These are phyloP conservation scores for Boechera retrofracta DNA, from an alignment of 345 rosid genomes.

Conservation along the genomic window DNA sequence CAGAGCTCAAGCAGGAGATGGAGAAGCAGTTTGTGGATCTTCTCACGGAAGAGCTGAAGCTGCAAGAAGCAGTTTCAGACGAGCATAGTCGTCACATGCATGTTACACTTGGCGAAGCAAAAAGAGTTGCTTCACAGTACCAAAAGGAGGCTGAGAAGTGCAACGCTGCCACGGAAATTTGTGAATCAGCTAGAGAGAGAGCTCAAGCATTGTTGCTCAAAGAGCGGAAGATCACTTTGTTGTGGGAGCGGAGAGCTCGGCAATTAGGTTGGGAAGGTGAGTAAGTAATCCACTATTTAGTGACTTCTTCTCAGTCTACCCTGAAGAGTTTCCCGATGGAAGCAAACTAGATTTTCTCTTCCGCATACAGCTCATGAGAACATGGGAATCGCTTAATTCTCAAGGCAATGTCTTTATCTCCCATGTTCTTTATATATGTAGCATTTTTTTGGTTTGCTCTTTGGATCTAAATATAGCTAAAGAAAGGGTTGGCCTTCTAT, in stretches of 20 bases:
- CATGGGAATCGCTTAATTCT: constrained; percentile 41
- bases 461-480: constrained; percentile 28
- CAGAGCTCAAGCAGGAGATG: constrained; percentile 83
- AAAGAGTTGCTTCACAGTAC: constrained; percentile 85
- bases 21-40: constrained; percentile 98
- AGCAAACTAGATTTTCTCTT: constrained; percentile 38
- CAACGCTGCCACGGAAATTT: constrained; percentile 82
- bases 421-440: constrained; percentile 34
- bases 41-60: constrained; percentile 83
- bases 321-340: constrained; percentile 32
- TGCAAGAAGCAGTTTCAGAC: constrained; percentile 81
- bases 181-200: constrained; percentile 83
- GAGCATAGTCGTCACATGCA: constrained; percentile 82
- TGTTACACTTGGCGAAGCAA: constrained; percentile 72
- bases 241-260: constrained; percentile 89
- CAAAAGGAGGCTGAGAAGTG: constrained; percentile 95
- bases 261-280: constrained; percentile 93
- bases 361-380: constrained; percentile 37
- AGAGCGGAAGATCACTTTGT: constrained; percentile 80
- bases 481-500: constrained; percentile 29
- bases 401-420: constrained; percentile 40
- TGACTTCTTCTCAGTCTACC: constrained; percentile 32
- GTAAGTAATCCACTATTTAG: constrained; percentile 44
- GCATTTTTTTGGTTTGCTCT: constrained; percentile 10
- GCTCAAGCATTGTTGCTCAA: constrained; percentile 67